Conservation (phyloP, 768 basidiomycete genomes). For the Solioccasus polychromus region DNA sequence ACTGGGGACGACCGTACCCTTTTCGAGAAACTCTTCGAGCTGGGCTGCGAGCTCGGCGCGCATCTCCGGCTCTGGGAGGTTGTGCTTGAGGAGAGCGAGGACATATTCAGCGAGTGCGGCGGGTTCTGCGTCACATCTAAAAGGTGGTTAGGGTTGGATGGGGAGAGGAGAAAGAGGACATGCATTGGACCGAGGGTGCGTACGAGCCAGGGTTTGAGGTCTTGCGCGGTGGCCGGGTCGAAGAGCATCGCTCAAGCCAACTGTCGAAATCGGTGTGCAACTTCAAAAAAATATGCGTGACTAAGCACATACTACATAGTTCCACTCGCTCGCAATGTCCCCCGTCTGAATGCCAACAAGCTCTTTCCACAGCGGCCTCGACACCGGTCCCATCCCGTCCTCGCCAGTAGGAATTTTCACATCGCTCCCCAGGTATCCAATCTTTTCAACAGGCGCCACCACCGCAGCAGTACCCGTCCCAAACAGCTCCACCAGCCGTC, state of each 20-base stretch:
- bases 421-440: constrained; percentile 58
- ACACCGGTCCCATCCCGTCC: constrained; percentile 75
- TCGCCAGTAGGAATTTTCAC: constrained; percentile 52
- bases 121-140: constrained; percentile 95
- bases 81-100: constrained; percentile 88
- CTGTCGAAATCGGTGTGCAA: background rate
- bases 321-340: constrained; percentile 76
- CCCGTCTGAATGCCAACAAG: constrained; percentile 73
- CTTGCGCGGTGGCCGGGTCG: constrained; percentile 58
- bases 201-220: constrained; percentile 87
- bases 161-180: background rate
- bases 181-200: constrained; percentile 90
- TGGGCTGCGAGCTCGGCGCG: constrained; percentile 72
- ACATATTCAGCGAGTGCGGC: constrained; percentile 92
- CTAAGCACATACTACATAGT: constrained; percentile 44
- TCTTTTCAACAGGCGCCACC: constrained; percentile 47
- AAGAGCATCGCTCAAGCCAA: constrained; percentile 49
- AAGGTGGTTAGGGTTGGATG: background rate
- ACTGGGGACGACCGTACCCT: constrained; percentile 48
- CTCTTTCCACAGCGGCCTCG: constrained; percentile 46
- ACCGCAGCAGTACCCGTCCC: constrained; percentile 55
- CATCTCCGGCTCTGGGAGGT: constrained; percentile 79
- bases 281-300: constrained; percentile 7
- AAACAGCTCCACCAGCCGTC: constrained; percentile 49
- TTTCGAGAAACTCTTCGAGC: constrained; percentile 91